Percentiles rank a stretch among this genome's conserved stretches.
Evolutionary conservation across 2,329 filamentous ascomycete genomes (phyloP).

Genomic region (Pyrenophora seminiperda): DNA sequence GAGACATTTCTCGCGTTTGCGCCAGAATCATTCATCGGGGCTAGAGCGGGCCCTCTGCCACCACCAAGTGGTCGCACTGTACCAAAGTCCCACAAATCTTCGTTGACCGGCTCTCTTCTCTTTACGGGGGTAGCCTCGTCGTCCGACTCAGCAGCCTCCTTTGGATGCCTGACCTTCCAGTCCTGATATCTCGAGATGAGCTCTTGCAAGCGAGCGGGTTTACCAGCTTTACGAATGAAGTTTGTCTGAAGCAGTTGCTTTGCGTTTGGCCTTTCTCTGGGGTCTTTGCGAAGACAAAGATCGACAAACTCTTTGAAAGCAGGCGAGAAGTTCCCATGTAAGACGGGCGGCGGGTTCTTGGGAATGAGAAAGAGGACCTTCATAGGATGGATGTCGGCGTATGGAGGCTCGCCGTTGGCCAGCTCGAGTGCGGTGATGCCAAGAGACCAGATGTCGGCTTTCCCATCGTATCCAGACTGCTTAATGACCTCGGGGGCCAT

Average conservation of each 20-base stretch:
- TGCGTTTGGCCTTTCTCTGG: constrained; percentile 83
- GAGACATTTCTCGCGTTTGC: constrained; percentile 69
- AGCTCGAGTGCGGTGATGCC: constrained; percentile 93
- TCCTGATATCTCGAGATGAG: constrained; percentile 88
- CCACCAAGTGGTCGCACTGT: constrained; percentile 77
- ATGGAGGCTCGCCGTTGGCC: constrained; percentile 89
- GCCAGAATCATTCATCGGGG: constrained; percentile 78
- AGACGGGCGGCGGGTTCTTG: constrained; percentile 83
- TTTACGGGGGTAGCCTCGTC: constrained; percentile 46
- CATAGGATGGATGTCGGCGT: constrained; percentile 97
- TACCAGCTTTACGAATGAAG: constrained; percentile 89
- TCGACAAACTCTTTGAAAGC: constrained; percentile 59
- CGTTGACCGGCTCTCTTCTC: constrained; percentile 60
- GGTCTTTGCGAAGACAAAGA: constrained; percentile 83
- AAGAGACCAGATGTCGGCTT: constrained; percentile 96
- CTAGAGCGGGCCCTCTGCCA: constrained; percentile 61
- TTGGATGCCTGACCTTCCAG: constrained; percentile 82
- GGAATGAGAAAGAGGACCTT: constrained; percentile 96
- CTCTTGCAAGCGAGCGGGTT: constrained; percentile 95
- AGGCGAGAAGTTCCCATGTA: constrained; percentile 59
- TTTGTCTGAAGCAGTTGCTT: constrained; percentile 86
- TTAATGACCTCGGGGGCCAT: constrained; percentile 99
- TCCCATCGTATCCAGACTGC: constrained; percentile 96
- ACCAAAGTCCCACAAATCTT: constrained; percentile 98
- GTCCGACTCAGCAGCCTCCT: constrained; percentile 61